Conservation (phyloP, 345 rosid species). For the Erucastrum elatum region DNA sequence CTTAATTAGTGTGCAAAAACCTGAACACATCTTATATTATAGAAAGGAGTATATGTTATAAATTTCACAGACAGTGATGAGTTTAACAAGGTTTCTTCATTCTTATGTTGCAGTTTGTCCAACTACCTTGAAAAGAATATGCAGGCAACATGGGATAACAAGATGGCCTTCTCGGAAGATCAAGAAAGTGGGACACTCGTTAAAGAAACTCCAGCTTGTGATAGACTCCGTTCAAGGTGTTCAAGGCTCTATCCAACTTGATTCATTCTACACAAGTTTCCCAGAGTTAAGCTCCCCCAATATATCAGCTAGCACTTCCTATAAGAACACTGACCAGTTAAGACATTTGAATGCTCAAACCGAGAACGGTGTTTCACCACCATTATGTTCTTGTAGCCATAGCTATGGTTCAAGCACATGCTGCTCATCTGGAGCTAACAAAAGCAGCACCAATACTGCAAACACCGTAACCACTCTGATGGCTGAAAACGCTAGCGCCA, state of each 20-base stretch:
- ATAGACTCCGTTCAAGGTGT: slow-evolving; percentile 93
- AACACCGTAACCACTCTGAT: slow-evolving; percentile 16
- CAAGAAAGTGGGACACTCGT: slow-evolving; percentile 93
- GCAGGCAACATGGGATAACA: slow-evolving; percentile 87
- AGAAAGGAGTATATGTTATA: too few relatives aligned
- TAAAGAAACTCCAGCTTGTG: slow-evolving; percentile 89
- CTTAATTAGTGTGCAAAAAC: too few relatives aligned
- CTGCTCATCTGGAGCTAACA: slow-evolving; percentile 63
- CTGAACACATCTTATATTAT: too few relatives aligned
- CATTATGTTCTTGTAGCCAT: slow-evolving; percentile 71
- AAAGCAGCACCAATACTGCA: slow-evolving; percentile 39
- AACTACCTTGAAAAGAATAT: slow-evolving; percentile 91
- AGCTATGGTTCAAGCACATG: slow-evolving; percentile 77
- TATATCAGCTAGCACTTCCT: slow-evolving; percentile 34
- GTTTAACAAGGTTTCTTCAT: neutral
- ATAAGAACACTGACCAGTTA: slow-evolving; percentile 38
- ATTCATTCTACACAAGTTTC: slow-evolving; percentile 81
- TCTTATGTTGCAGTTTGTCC: slow-evolving; percentile 80
- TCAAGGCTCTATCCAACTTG: slow-evolving; percentile 76
- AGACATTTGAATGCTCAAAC: slow-evolving; percentile 25
- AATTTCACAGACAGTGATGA: neutral
- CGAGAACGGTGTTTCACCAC: slow-evolving; percentile 51
- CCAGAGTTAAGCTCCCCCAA: slow-evolving; percentile 76
- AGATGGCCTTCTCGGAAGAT: slow-evolving; percentile 98
- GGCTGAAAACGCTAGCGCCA: slow-evolving; percentile 44